These are phyloP conservation scores for Mycena maculata DNA, from an alignment of 768 basidiomycete genomes.

Conservation along the genomic window DNA sequence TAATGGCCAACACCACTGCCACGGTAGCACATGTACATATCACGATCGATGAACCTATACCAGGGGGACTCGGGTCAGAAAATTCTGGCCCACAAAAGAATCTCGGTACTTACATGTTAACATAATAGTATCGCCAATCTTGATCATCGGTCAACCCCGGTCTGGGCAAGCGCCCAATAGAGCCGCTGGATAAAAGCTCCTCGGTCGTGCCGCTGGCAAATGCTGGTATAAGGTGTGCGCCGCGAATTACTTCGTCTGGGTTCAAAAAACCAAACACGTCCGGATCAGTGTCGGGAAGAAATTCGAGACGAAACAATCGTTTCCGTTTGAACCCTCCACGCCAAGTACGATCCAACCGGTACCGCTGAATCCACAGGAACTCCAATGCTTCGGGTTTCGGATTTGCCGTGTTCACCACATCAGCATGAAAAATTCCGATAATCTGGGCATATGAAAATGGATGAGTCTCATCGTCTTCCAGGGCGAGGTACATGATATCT, in stretches of 20 bases:
- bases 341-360: not conserved
- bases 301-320: not conserved
- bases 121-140: not conserved
- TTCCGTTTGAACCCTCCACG: not conserved
- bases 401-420: not conserved
- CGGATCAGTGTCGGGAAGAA: not conserved
- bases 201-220: not conserved
- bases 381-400: not conserved
- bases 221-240: not conserved
- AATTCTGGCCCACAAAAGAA: not conserved
- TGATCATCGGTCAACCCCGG: not conserved
- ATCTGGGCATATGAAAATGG: slow-evolving; percentile 40
- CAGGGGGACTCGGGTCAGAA: not conserved
- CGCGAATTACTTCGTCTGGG: not conserved
- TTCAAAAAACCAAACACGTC: not conserved
- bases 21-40: slow-evolving; percentile 42
- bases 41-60: slow-evolving; percentile 40
- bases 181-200: not conserved
- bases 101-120: not conserved
- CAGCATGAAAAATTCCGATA: not conserved
- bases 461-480: slow-evolving; percentile 29
- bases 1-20: slow-evolving; percentile 44
- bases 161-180: not conserved
- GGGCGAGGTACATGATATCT: slow-evolving; percentile 40
- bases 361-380: not conserved